These are phyloP conservation scores for Cercophora samala DNA, from an alignment of 495 filamentous ascomycete species.

Conservation along the genomic window DNA sequence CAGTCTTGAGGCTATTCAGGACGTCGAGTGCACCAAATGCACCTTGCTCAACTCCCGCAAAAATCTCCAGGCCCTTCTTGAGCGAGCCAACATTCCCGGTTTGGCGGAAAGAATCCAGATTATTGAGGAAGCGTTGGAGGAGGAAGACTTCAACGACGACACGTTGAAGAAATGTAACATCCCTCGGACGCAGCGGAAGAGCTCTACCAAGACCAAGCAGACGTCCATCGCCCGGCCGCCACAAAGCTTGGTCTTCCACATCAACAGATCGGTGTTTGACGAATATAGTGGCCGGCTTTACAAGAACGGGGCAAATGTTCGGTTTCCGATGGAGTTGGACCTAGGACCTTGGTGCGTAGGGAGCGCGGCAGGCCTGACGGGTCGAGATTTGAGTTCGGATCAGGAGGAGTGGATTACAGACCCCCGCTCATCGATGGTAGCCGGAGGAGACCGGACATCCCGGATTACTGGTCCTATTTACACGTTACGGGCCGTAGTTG, in stretches of 20 bases:
- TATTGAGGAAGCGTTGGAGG: slow-evolving; percentile 66
- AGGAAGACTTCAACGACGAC: slow-evolving; percentile 76
- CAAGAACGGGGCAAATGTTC: slow-evolving; percentile 79
- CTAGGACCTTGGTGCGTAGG: slow-evolving; percentile 76
- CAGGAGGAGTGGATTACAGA: slow-evolving; percentile 65
- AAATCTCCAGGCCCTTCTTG: slow-evolving; percentile 38
- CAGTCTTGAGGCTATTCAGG: slow-evolving; percentile 74
- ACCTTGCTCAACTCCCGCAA: slow-evolving; percentile 58
- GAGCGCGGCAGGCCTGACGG: slow-evolving; percentile 34
- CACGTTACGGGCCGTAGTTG: slow-evolving; percentile 77
- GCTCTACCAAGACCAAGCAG: slow-evolving; percentile 82
- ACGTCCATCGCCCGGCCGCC: slow-evolving; percentile 79
- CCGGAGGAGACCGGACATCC: slow-evolving; percentile 40
- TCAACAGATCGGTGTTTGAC: slow-evolving; percentile 90
- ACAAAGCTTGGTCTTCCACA: slow-evolving; percentile 72
- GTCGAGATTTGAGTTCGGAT: slow-evolving; percentile 16
- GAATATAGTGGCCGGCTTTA: slow-evolving; percentile 68
- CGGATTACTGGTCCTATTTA: slow-evolving; percentile 59
- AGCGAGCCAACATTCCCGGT: slow-evolving; percentile 26
- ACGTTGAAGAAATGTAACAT: slow-evolving; percentile 72
- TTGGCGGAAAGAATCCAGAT: slow-evolving; percentile 52
- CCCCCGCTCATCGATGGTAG: slow-evolving; percentile 66
- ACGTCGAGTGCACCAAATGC: slow-evolving; percentile 89
- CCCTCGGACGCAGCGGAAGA: slow-evolving; percentile 60
- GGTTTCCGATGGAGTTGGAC: slow-evolving; percentile 70